Evolutionary conservation across 352 stramenopile species (phyloP).

Genomic region (Phytophthora hybrid): DNA sequence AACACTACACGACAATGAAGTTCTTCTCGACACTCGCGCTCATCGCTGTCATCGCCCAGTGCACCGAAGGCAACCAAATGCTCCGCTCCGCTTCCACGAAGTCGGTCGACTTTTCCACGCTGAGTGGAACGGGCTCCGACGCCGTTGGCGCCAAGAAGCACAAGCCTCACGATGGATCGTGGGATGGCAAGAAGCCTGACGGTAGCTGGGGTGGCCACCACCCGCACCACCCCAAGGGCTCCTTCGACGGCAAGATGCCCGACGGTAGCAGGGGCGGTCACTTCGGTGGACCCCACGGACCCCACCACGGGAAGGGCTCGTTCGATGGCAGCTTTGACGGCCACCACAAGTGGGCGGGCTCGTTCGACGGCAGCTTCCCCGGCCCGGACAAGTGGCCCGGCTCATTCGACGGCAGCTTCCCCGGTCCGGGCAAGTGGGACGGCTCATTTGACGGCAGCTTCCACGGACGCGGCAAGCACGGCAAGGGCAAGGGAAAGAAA

Average conservation of each 20-base stretch:
- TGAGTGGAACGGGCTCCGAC: constrained; percentile 13
- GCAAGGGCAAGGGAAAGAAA: constrained; percentile 25
- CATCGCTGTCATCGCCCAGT: constrained; percentile 25
- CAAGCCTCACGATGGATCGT: constrained; percentile 21
- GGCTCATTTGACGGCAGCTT: constrained; percentile 19
- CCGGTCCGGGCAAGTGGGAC: constrained; percentile 3
- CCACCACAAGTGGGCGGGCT: constrained; percentile 13
- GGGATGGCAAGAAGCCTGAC: constrained; percentile 13
- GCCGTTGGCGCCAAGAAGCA: constrained; percentile 15
- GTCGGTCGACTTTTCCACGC: constrained; percentile 21
- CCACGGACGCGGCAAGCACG: constrained; percentile 15
- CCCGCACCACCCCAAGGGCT: constrained; percentile 25
- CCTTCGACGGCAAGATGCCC: constrained; percentile 22
- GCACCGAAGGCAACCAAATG: constrained; percentile 32
- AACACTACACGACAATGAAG: constrained; percentile 21
- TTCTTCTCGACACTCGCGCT: constrained; percentile 30
- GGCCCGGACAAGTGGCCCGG: constrained; percentile 7
- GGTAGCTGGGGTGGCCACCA: neutral
- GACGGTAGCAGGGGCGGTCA: constrained; percentile 14
- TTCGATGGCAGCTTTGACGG: constrained; percentile 19
- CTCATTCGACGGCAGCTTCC: constrained; percentile 17
- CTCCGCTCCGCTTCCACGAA: constrained; percentile 26
- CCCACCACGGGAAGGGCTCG: neutral
- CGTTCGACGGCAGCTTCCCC: constrained; percentile 19
- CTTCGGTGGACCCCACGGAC: constrained; percentile 5